These are phyloP conservation scores for Paspalum notatum DNA, from an alignment of 176 grass and related monocot species.

Conservation along the genomic window DNA sequence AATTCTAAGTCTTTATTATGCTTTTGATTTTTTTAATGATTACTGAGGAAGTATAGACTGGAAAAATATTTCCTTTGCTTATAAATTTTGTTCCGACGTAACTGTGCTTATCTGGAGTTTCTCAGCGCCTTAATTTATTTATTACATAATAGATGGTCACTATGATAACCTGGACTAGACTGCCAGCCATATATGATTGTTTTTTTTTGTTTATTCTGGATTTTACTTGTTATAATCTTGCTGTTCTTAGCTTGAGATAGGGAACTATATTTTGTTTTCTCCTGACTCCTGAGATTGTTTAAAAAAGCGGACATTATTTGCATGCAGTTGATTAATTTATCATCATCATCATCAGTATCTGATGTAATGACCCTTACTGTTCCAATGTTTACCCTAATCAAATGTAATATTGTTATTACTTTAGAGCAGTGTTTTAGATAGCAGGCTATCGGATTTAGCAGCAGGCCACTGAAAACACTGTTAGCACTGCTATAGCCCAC, in stretches of 20 bases:
- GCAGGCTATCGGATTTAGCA: too few relatives aligned
- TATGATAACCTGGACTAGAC: background rate
- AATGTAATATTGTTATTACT: background rate
- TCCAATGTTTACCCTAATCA: background rate
- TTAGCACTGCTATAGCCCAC: too few relatives aligned
- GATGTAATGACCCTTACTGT: background rate
- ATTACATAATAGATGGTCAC: background rate
- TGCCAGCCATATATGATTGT: background rate
- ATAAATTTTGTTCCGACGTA: background rate
- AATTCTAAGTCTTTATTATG: background rate
- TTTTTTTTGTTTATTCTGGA: background rate
- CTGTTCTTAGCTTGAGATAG: background rate
- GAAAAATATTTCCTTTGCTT: background rate
- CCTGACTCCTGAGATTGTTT: constrained; percentile 1
- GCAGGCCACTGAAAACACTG: too few relatives aligned
- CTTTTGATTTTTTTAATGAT: constrained; percentile 9
- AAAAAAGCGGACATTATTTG: constrained; percentile 14
- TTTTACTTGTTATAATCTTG: background rate
- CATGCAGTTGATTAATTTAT: background rate
- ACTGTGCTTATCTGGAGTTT: background rate
- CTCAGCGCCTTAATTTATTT: background rate
- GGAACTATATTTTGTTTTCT: background rate
- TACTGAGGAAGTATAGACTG: constrained; percentile 3
- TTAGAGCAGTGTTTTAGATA: too few relatives aligned
- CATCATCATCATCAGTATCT: background rate